These are phyloP conservation scores for Aspergillus sp. DNA, from an alignment of 2,329 filamentous ascomycete species.

Conservation along the genomic window DNA sequence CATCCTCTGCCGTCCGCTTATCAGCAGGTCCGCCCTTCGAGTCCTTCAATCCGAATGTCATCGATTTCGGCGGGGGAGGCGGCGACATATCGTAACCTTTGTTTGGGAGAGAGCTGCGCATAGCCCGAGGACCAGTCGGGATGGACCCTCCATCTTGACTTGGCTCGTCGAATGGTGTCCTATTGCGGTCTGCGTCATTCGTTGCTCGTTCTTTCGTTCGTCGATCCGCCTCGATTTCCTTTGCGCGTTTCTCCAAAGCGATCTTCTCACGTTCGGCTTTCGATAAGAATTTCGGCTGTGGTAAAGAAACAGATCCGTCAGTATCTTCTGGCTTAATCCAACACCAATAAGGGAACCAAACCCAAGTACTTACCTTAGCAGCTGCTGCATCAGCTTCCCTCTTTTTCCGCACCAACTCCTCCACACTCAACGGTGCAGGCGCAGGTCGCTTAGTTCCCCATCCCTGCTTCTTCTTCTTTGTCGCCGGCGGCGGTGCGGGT, in stretches of 20 bases:
- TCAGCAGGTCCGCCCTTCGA: constrained; percentile 27
- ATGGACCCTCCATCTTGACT: constrained; percentile 35
- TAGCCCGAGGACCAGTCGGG: constrained; percentile 66
- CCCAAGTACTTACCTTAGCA: constrained; percentile 54
- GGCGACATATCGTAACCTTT: constrained; percentile 49
- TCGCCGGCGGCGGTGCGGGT: constrained; percentile 38
- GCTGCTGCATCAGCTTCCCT: constrained; percentile 77
- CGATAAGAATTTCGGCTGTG: constrained; percentile 71
- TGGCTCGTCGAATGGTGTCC: constrained; percentile 13
- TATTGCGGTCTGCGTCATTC: constrained; percentile 21
- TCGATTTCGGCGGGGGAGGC: constrained; percentile 36
- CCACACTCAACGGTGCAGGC: constrained; percentile 63
- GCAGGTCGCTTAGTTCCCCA: constrained; percentile 42
- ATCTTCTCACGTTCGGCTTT: constrained; percentile 75
- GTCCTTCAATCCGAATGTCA: constrained; percentile 20
- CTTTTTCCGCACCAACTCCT: constrained; percentile 79
- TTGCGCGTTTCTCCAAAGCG: constrained; percentile 68
- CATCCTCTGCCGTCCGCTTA: constrained; percentile 44
- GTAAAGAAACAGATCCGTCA: constrained; percentile 13
- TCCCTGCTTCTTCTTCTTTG: constrained; percentile 50
- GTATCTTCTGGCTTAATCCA: constrained; percentile 1
- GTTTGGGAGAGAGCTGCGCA: constrained; percentile 47
- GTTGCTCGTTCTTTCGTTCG: constrained; percentile 38
- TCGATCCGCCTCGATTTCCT: constrained; percentile 61
- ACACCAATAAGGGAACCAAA: not conserved